These are phyloP conservation scores for Thelephora ganbajun DNA, from an alignment of 768 basidiomycete species.

Conservation along the genomic window DNA sequence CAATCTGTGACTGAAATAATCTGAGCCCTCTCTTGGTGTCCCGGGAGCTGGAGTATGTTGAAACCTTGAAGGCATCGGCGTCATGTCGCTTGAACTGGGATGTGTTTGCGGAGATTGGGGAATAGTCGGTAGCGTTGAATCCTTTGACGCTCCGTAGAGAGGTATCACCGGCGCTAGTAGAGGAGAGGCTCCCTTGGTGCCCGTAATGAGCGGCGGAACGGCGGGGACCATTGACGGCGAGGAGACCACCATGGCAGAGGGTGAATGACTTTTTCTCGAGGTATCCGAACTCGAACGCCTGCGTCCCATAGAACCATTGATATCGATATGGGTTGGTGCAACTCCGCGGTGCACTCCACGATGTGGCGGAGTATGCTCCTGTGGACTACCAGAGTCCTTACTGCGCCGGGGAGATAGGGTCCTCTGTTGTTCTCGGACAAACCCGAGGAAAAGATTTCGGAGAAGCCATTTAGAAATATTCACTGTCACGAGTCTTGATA, in stretches of 20 bases:
- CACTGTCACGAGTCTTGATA: constrained; percentile 29
- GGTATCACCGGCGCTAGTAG: constrained; percentile 30
- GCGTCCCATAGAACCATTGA: constrained; percentile 12
- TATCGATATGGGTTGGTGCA: constrained; percentile 15
- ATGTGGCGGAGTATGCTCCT: constrained; percentile 9
- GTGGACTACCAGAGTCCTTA: constrained; percentile 6
- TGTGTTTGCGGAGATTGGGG: not conserved
- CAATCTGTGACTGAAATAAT: not conserved
- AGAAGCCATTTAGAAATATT: constrained; percentile 89
- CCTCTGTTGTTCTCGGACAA: constrained; percentile 56
- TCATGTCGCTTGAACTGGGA: not conserved
- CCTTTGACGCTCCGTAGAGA: not conserved
- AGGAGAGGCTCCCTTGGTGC: constrained; percentile 34
- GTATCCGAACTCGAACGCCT: constrained; percentile 18
- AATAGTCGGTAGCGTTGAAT: not conserved
- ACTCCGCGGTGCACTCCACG: constrained; percentile 12
- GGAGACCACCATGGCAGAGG: constrained; percentile 25
- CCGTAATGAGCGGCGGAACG: constrained; percentile 32
- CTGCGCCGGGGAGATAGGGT: constrained; percentile 11
- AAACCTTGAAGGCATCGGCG: not conserved
- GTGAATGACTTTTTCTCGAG: constrained; percentile 5
- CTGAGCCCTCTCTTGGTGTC: not conserved
- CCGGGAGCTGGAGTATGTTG: not conserved
- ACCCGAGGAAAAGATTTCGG: constrained; percentile 70
- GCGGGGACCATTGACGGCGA: constrained; percentile 59